Percentiles rank a stretch among this genome's conserved stretches.
Evolutionary conservation across 805 yeast species (phyloP).

Genomic region (Isabelozyma heimii): DNA sequence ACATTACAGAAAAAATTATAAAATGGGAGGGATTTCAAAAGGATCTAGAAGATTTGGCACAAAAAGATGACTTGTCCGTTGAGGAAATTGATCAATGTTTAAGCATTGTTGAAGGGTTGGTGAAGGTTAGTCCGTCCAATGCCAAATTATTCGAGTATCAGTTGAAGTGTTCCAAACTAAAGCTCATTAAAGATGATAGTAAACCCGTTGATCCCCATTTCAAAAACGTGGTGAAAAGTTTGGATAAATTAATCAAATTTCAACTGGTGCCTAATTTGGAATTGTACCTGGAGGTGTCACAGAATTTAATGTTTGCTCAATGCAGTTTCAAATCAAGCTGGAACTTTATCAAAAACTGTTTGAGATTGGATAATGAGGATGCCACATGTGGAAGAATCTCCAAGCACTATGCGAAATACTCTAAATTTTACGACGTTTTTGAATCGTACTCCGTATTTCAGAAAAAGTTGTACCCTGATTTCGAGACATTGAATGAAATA

Average conservation of each 20-base stretch:
- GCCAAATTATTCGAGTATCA: constrained; percentile 31
- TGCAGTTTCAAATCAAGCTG: constrained; percentile 52
- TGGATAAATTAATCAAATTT: constrained; percentile 22
- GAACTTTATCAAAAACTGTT: constrained; percentile 59
- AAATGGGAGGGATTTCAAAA: constrained; percentile 12
- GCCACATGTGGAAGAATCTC: constrained; percentile 55
- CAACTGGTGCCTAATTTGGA: constrained; percentile 24
- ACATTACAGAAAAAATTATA: constrained; percentile 11
- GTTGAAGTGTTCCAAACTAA: constrained; percentile 19
- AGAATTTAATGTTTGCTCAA: constrained; percentile 45
- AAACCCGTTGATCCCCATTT: background rate
- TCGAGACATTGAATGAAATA: constrained; percentile 13
- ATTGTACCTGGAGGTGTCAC: constrained; percentile 22
- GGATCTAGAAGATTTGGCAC: background rate
- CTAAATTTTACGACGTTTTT: constrained; percentile 33
- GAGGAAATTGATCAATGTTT: constrained; percentile 21
- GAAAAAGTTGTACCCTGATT: constrained; percentile 19
- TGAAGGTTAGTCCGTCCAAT: constrained; percentile 43
- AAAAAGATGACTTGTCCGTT: background rate
- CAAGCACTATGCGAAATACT: constrained; percentile 49
- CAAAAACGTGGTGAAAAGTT: constrained; percentile 20
- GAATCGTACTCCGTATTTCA: constrained; percentile 43
- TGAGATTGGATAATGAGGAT: constrained; percentile 75
- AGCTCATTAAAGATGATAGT: constrained; percentile 1
- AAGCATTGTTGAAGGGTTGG: constrained; percentile 16